phyloP scores from a whole-genome alignment of 768 basidiomycete species.

The Albatrellus ellisii region DNA sequence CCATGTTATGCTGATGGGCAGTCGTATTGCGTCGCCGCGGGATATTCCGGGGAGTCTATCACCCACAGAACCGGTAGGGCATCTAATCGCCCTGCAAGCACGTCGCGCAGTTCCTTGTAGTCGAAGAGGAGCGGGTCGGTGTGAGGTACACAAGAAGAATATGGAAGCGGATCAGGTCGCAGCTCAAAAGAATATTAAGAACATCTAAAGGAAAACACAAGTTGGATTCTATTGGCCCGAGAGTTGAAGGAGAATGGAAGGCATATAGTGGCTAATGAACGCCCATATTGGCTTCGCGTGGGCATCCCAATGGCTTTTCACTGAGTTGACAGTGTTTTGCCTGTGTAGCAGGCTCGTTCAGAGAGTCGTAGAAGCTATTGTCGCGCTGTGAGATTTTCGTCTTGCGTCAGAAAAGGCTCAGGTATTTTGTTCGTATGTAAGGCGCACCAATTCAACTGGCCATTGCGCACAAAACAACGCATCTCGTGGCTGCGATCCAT shows the following conservation, averaged over 20 bases:
- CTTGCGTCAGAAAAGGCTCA: too few species aligned
- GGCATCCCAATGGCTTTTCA: conserved; percentile 53
- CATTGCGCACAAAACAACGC: conserved; percentile 79
- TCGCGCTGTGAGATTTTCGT: conserved; percentile 85
- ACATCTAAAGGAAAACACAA: too few species aligned
- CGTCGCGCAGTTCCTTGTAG: conserved; percentile 53
- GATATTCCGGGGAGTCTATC: conserved; percentile 65
- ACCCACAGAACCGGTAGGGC: conserved; percentile 34
- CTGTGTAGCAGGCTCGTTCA: conserved; percentile 49
- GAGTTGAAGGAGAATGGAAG: conserved; percentile 2
- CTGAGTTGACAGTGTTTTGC: conserved; percentile 34
- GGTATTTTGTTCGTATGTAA: background rate
- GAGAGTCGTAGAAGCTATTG: conserved; percentile 76
- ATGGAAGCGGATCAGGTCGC: conserved; percentile 62
- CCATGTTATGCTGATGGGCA: conserved; percentile 73
- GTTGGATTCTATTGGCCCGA: too few species aligned
- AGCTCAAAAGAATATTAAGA: conserved; percentile 80
- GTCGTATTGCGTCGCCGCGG: conserved; percentile 59
- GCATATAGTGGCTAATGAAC: conserved; percentile 51
- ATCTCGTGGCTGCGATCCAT: conserved; percentile 77
- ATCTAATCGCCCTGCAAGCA: conserved; percentile 19
- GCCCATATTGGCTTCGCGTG: conserved; percentile 51
- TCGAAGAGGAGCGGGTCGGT: conserved; percentile 82
- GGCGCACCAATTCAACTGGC: conserved; percentile 59
- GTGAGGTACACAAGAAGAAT: conserved; percentile 66